Conservation (phyloP, 2,329 filamentous ascomycete species). For the Thermoascus crustaceus region DNA sequence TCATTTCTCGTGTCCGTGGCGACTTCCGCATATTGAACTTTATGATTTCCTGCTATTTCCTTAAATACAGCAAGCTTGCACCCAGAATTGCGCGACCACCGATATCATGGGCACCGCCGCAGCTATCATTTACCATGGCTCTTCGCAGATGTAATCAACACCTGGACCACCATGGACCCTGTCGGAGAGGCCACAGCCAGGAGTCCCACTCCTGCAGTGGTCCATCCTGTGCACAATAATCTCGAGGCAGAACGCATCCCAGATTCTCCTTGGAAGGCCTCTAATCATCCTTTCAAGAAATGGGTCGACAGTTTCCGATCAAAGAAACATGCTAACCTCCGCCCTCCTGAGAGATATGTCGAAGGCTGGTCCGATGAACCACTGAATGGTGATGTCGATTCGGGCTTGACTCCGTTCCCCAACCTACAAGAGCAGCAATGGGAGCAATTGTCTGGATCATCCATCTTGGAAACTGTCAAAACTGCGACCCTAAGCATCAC, state of each 20-base stretch:
- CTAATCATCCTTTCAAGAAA: slow-evolving; percentile 24
- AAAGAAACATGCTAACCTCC: slow-evolving; percentile 14
- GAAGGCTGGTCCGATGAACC: slow-evolving; percentile 30
- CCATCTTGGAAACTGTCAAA: slow-evolving; percentile 70
- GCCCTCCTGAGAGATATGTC: slow-evolving; percentile 20
- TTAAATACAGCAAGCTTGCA: no score
- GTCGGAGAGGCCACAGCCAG: background rate
- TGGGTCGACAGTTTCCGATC: slow-evolving; percentile 32
- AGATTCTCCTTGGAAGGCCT: background rate
- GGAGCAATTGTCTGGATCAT: slow-evolving; percentile 60
- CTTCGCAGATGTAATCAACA: background rate
- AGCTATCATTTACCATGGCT: background rate
- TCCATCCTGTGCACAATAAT: background rate
- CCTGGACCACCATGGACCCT: background rate
- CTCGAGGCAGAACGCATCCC: background rate
- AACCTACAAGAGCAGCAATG: slow-evolving; percentile 33
- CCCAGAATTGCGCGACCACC: no score
- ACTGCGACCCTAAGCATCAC: slow-evolving; percentile 72
- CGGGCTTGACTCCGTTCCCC: slow-evolving; percentile 13
- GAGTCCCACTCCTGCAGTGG: no score
- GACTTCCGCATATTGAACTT: background rate
- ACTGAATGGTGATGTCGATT: slow-evolving; percentile 8
- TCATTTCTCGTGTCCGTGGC: background rate
- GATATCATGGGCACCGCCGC: no score
- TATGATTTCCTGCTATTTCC: background rate